phyloP scores from a whole-genome alignment of 2,329 filamentous ascomycete genomes.

The Rachicladosporium sp. region DNA sequence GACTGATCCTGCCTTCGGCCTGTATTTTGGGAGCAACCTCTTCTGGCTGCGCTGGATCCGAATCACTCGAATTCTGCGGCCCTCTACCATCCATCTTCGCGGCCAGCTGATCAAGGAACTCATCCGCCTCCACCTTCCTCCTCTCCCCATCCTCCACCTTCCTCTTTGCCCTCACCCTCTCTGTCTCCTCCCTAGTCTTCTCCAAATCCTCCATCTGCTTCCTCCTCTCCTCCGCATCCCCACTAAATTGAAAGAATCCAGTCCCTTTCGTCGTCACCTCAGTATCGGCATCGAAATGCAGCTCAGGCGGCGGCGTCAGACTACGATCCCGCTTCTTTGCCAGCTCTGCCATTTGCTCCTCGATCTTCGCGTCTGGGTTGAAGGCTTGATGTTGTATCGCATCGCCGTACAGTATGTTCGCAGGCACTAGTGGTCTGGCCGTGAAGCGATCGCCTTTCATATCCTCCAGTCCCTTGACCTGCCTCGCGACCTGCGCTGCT shows the following conservation, averaged over 20 bases:
- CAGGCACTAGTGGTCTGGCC: slow-evolving; percentile 55
- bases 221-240: slow-evolving; percentile 54
- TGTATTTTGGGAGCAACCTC: background rate
- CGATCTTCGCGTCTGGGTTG: slow-evolving; percentile 52
- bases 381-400: slow-evolving; percentile 76
- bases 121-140: slow-evolving; percentile 54
- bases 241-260: slow-evolving; percentile 83
- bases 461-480: slow-evolving; percentile 43
- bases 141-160: slow-evolving; percentile 37
- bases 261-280: slow-evolving; percentile 82
- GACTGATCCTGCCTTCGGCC: background rate
- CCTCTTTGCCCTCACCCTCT: slow-evolving; percentile 48
- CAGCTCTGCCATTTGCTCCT: slow-evolving; percentile 62
- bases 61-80: background rate
- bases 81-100: slow-evolving; percentile 18
- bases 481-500: slow-evolving; percentile 47
- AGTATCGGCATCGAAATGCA: slow-evolving; percentile 72
- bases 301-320: slow-evolving; percentile 64
- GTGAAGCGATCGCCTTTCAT: slow-evolving; percentile 50
- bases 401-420: slow-evolving; percentile 70
- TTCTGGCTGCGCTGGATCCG: slow-evolving; percentile 1
- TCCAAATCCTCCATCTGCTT: slow-evolving; percentile 66
- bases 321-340: slow-evolving; percentile 67
- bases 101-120: slow-evolving; percentile 52
- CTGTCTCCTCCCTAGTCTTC: slow-evolving; percentile 55